Percentiles rank a stretch among this genome's conserved stretches.
Evolutionary conservation across 768 basidiomycete genomes (phyloP).

Genomic region (Roridomyces roridus): DNA sequence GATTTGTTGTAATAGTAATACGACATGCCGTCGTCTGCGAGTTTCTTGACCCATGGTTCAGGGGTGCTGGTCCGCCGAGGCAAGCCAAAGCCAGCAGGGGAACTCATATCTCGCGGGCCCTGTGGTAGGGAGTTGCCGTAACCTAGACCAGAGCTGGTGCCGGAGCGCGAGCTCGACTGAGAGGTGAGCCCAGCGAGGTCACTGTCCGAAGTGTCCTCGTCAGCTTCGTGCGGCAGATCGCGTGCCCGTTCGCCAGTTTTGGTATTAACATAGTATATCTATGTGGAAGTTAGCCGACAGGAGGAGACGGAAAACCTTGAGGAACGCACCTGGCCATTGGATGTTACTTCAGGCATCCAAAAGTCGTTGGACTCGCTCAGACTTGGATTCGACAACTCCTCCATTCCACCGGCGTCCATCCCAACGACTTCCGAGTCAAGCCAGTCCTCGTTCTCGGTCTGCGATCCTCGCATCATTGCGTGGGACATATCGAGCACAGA

Average conservation of each 20-base stretch:
- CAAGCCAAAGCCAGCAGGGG: slow-evolving; percentile 63
- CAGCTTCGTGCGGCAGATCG: slow-evolving; percentile 81
- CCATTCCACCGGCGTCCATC: slow-evolving; percentile 37
- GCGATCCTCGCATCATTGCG: slow-evolving; percentile 49
- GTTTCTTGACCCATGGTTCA: slow-evolving; percentile 82
- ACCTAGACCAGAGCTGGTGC: slow-evolving; percentile 57
- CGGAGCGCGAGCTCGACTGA: slow-evolving; percentile 61
- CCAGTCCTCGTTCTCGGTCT: slow-evolving; percentile 64
- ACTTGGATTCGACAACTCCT: slow-evolving; percentile 36
- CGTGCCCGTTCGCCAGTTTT: slow-evolving; percentile 82
- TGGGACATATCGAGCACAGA: slow-evolving; percentile 56
- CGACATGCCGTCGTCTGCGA: slow-evolving; percentile 83
- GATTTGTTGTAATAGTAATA: slow-evolving; percentile 81
- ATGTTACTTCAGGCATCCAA: slow-evolving; percentile 89
- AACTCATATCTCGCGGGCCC: slow-evolving; percentile 38
- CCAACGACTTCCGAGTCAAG: slow-evolving; percentile 51
- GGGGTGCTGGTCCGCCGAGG: slow-evolving; percentile 65
- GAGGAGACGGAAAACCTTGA: neutral
- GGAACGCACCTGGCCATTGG: slow-evolving; percentile 77
- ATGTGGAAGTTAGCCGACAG: too few species aligned
- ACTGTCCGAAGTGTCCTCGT: slow-evolving; percentile 66
- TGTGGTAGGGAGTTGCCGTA: slow-evolving; percentile 46
- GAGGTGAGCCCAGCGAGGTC: slow-evolving; percentile 68
- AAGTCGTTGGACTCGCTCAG: slow-evolving; percentile 67
- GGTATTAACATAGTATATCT: slow-evolving; percentile 97